Conservation (phyloP, 208 protist genomes). For the Giardia duodenalis region DNA sequence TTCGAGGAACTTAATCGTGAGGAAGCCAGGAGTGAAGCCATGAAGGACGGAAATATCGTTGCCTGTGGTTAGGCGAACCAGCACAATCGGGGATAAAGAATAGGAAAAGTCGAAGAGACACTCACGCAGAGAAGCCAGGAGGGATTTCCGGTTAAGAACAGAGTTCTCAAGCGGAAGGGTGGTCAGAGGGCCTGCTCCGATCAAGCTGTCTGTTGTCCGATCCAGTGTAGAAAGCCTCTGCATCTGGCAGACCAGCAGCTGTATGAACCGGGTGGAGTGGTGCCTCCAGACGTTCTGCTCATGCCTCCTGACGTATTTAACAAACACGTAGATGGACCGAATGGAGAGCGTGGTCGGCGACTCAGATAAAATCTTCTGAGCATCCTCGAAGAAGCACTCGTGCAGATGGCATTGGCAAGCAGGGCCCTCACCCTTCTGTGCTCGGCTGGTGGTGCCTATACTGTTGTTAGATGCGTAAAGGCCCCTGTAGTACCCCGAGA, state of each 20-base stretch:
- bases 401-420: not conserved
- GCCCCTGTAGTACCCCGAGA: not conserved
- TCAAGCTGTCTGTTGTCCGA: not conserved
- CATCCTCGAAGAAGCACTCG: not conserved
- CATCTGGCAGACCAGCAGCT: not conserved
- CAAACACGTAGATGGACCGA: not conserved
- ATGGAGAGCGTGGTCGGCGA: not conserved
- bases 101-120: too few relatives aligned
- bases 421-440: not conserved
- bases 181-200: not conserved
- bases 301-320: not conserved
- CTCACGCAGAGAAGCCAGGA: too few relatives aligned
- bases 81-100: too few relatives aligned
- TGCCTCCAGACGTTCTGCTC: not conserved
- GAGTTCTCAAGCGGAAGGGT: too few relatives aligned
- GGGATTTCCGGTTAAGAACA: too few relatives aligned
- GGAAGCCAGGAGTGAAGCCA: too few relatives aligned
- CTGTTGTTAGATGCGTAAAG: too few relatives aligned
- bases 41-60: too few relatives aligned
- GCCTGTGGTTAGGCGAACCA: too few relatives aligned
- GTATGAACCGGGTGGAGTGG: not conserved
- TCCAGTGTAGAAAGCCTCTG: not conserved
- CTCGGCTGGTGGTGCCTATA: too few relatives aligned
- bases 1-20: too few relatives aligned
- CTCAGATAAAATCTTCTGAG: not conserved